phyloP scores from a whole-genome alignment of 805 yeast species.

The Pichia scutulata region DNA sequence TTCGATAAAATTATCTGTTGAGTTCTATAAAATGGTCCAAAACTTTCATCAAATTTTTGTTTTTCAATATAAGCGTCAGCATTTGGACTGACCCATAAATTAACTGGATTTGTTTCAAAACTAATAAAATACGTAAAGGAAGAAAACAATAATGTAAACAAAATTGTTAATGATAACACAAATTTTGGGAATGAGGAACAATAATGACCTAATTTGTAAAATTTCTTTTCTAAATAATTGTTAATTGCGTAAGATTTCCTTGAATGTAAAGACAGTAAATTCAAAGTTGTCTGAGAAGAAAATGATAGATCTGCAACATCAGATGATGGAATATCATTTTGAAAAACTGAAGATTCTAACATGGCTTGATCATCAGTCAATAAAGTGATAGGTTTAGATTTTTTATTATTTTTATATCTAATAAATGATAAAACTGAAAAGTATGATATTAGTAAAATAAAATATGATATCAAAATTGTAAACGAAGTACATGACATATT shows the following conservation, averaged over 20 bases:
- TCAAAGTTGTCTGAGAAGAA: neutral
- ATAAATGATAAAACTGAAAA: neutral
- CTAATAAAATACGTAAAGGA: constrained; percentile 43
- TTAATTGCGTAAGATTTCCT: constrained; percentile 41
- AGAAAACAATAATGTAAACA: constrained; percentile 39
- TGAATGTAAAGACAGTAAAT: constrained; percentile 15
- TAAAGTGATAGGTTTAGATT: neutral
- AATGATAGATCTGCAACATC: constrained; percentile 4
- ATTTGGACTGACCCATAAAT: constrained; percentile 81
- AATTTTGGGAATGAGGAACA: constrained; percentile 57
- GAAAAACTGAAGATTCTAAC: neutral
- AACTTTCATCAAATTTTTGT: constrained; percentile 62
- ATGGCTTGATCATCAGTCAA: constrained; percentile 10
- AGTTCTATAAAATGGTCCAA: constrained; percentile 88
- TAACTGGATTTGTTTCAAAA: constrained; percentile 73
- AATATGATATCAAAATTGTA: constrained; percentile 45
- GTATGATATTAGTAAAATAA: neutral
- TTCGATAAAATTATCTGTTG: constrained; percentile 75
- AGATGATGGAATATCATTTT: neutral
- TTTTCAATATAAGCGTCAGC: constrained; percentile 66
- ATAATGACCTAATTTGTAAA: constrained; percentile 44
- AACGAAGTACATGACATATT: constrained; percentile 68
- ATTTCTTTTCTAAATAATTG: constrained; percentile 37
- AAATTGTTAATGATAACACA: constrained; percentile 37
- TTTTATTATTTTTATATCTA: neutral